These are phyloP conservation scores for Claviceps sp. DNA, from an alignment of 2,329 filamentous ascomycete species.

Conservation along the genomic window DNA sequence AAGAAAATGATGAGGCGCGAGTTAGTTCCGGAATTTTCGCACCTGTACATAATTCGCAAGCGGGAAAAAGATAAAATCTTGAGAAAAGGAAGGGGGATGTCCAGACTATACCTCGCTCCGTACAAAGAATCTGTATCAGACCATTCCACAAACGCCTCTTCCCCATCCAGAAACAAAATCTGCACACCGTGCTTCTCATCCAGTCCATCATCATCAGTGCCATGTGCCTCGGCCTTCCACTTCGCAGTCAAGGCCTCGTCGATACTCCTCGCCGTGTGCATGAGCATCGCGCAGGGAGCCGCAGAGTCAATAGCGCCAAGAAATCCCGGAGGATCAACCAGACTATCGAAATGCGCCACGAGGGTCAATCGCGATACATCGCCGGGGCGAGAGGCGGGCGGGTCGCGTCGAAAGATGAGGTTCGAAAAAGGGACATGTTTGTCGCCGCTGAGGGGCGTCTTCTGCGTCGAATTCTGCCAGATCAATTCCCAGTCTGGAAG, in stretches of 20 bases:
- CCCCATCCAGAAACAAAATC: constrained; percentile 80
- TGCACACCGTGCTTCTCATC: constrained; percentile 76
- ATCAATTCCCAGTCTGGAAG: constrained; percentile 69
- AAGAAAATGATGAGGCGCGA: not conserved
- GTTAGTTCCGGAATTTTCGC: not conserved
- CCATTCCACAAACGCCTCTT: constrained; percentile 83
- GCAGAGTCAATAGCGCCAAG: constrained; percentile 91
- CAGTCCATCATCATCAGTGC: constrained; percentile 38
- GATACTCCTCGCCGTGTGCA: constrained; percentile 72
- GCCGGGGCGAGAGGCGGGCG: constrained; percentile 62
- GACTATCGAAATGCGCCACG: constrained; percentile 89
- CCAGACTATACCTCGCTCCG: constrained; percentile 55
- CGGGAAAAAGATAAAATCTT: too few species aligned
- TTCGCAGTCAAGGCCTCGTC: constrained; percentile 69
- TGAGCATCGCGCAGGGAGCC: constrained; percentile 83
- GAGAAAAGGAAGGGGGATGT: too few species aligned
- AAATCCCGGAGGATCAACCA: constrained; percentile 68
- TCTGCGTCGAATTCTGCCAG: constrained; percentile 82
- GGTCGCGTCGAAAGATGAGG: constrained; percentile 75
- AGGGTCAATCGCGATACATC: constrained; percentile 72
- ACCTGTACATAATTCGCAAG: too few species aligned
- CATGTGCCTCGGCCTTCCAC: constrained; percentile 61
- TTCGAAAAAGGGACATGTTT: constrained; percentile 72
- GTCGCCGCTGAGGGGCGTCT: constrained; percentile 61
- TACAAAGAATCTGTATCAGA: constrained; percentile 74